phyloP scores from a whole-genome alignment of 2,329 filamentous ascomycete genomes.

The Chrysoporthe cubensis region DNA sequence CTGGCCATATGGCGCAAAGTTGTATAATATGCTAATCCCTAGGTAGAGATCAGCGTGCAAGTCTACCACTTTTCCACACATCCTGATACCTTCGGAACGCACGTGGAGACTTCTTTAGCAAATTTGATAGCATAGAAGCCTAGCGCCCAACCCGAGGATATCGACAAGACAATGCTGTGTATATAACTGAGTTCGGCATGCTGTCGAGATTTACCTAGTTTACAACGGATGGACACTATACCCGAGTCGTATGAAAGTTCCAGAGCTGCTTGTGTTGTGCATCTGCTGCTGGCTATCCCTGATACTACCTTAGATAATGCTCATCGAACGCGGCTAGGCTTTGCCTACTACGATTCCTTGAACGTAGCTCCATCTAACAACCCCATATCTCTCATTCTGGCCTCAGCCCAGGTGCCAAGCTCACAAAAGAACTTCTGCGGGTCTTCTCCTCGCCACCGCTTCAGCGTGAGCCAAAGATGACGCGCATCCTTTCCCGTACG shows the following conservation, averaged over 20 bases:
- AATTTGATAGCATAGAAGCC: no score
- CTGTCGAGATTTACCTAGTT: no score
- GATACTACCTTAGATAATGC: neutral
- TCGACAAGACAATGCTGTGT: no score
- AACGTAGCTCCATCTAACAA: neutral
- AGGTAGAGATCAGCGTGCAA: no score
- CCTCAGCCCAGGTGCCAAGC: slow-evolving; percentile 27
- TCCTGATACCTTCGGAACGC: no score
- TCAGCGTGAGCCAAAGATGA: slow-evolving; percentile 37
- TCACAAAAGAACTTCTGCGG: slow-evolving; percentile 26
- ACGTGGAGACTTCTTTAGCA: no score
- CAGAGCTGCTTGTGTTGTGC: neutral
- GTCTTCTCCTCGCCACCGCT: slow-evolving; percentile 27
- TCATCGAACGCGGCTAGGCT: no score
- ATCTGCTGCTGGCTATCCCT: neutral
- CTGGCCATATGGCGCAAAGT: no score
- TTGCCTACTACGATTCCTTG: neutral
- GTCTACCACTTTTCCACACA: no score
- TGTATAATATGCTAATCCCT: no score
- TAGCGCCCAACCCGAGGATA: no score
- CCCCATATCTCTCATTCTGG: neutral
- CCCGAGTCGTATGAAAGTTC: neutral
- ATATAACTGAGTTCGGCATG: no score
- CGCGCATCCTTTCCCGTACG: slow-evolving; percentile 35
- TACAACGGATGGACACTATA: neutral